Conservation (phyloP, 2,329 filamentous ascomycete genomes). For the Sclerotinia nivalis region DNA sequence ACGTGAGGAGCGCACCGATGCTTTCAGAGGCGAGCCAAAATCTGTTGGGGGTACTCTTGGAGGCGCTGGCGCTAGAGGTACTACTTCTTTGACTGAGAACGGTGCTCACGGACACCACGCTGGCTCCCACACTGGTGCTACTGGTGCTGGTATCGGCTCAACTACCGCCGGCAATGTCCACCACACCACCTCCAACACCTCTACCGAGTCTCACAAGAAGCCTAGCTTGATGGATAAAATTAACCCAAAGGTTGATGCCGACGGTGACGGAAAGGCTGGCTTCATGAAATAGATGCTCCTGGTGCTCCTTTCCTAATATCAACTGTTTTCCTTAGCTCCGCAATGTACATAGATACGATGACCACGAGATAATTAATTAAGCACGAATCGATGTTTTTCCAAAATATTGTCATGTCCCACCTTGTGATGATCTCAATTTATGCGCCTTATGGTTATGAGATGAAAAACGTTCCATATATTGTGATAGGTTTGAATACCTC, state of each 20-base stretch:
- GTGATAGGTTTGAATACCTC: no score
- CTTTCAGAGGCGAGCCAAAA: slow-evolving; percentile 63
- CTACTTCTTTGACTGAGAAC: slow-evolving; percentile 38
- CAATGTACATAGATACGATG: neutral
- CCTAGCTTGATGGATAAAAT: slow-evolving; percentile 53
- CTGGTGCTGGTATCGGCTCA: slow-evolving; percentile 12
- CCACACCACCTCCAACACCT: slow-evolving; percentile 21
- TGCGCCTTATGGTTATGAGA: no score
- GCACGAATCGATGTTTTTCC: neutral
- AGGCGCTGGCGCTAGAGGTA: slow-evolving; percentile 35
- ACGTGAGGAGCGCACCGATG: slow-evolving; percentile 56
- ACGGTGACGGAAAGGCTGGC: slow-evolving; percentile 57
- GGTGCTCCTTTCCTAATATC: neutral
- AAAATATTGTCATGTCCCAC: neutral
- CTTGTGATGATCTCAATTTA: neutral
- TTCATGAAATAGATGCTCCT: slow-evolving; percentile 44
- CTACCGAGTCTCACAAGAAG: slow-evolving; percentile 41
- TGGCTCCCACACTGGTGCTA: slow-evolving; percentile 21
- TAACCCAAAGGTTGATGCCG: slow-evolving; percentile 55
- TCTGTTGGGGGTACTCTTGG: slow-evolving; percentile 43
- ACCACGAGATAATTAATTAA: slow-evolving; percentile 12
- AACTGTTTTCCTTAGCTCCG: neutral
- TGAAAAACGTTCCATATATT: no score
- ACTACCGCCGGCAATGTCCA: neutral
- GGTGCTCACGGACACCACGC: slow-evolving; percentile 21